These are phyloP conservation scores for Prunus armeniaca DNA, from an alignment of 306 rosid genomes.

Conservation along the genomic window DNA sequence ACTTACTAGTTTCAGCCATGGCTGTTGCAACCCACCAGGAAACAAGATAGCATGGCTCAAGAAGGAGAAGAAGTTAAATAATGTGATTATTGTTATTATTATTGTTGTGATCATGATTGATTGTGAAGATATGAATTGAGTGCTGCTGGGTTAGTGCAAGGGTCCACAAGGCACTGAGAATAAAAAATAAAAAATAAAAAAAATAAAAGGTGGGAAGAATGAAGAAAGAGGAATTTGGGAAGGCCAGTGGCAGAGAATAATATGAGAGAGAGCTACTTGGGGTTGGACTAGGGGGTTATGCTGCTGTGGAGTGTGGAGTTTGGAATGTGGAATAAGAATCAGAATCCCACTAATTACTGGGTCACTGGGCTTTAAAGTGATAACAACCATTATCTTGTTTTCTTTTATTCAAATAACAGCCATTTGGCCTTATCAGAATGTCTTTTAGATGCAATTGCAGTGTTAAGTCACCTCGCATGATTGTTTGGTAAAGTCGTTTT, in stretches of 20 bases:
- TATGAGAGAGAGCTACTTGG: slow-evolving; percentile 24
- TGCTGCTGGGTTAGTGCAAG: slow-evolving; percentile 31
- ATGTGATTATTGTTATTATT: neutral
- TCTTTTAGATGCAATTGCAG: too few species aligned
- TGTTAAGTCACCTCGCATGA: too few species aligned
- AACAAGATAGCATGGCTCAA: slow-evolving; percentile 9
- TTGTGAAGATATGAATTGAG: slow-evolving; percentile 31
- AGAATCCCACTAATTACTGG: slow-evolving; percentile 62
- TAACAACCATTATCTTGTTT: neutral
- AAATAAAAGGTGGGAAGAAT: slow-evolving; percentile 11
- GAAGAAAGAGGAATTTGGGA: slow-evolving; percentile 10
- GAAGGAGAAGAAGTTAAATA: slow-evolving; percentile 23
- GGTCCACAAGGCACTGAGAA: slow-evolving; percentile 56
- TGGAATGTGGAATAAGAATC: slow-evolving; percentile 54
- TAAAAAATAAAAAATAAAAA: slow-evolving; percentile 17
- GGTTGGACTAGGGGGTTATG: neutral
- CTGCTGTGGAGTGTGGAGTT: slow-evolving; percentile 1
- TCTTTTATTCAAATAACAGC: neutral
- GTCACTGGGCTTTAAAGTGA: neutral
- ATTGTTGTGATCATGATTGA: neutral
- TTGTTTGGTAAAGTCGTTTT: too few species aligned
- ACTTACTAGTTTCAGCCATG: slow-evolving; percentile 34
- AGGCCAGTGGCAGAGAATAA: slow-evolving; percentile 41
- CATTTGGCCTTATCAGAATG: too few species aligned
- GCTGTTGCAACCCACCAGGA: slow-evolving; percentile 22